Evolutionary conservation across 176 grass and related monocot genomes (phyloP).

Genomic region (Eleusine coracana): DNA sequence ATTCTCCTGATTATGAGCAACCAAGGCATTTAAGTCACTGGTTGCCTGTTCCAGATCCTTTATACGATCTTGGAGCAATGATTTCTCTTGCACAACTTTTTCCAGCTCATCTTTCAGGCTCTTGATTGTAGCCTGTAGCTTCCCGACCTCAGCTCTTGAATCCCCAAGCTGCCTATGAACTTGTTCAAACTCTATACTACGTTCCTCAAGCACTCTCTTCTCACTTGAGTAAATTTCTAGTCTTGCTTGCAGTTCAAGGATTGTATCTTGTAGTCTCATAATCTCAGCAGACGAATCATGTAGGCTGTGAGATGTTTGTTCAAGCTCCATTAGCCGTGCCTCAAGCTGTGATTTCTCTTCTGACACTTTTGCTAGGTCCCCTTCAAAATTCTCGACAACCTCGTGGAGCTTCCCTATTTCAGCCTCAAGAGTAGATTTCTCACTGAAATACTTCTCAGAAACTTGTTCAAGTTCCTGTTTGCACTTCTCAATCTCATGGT

Average conservation of each 20-base stretch:
- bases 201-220: conserved; percentile 63
- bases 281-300: conserved; percentile 46
- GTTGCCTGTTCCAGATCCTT: conserved; percentile 52
- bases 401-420: conserved; percentile 51
- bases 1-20: conserved; percentile 34
- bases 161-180: conserved; percentile 51
- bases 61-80: conserved; percentile 42
- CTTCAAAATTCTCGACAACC: conserved; percentile 47
- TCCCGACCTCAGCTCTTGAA: conserved; percentile 28
- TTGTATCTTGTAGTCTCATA: conserved; percentile 50
- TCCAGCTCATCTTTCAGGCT: conserved; percentile 57
- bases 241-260: conserved; percentile 56
- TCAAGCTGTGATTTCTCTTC: conserved; percentile 59
- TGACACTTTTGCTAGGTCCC: conserved; percentile 44
- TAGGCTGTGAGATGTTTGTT: conserved; percentile 48
- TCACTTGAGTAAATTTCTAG: conserved; percentile 51
- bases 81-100: conserved; percentile 54
- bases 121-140: conserved; percentile 49
- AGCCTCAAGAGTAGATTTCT: conserved; percentile 63
- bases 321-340: conserved; percentile 48
- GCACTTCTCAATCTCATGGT: conserved; percentile 53
- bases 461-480: conserved; percentile 53
- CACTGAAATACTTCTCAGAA: conserved; percentile 53
- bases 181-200: conserved; percentile 53
- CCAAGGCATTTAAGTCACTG: conserved; percentile 2